Evolutionary conservation across 2,329 filamentous ascomycete species (phyloP).

Genomic region (Alternaria tenuissima): DNA sequence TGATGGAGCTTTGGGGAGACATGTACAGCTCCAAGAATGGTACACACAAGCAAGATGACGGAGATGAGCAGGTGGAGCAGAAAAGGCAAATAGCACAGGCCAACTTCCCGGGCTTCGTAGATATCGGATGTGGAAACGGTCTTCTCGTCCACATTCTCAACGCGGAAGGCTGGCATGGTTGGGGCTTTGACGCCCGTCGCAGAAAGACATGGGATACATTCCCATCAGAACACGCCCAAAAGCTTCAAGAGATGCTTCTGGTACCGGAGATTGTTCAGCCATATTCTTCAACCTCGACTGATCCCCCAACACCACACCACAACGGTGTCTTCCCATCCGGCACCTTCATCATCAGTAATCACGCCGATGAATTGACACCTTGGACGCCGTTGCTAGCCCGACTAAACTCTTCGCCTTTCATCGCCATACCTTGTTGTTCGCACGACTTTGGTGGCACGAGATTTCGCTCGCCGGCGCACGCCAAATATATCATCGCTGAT

Average conservation of each 20-base stretch:
- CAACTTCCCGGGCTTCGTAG: constrained; percentile 86
- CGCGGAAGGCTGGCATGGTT: constrained; percentile 81
- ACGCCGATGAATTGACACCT: constrained; percentile 92
- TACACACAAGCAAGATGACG: constrained; percentile 7
- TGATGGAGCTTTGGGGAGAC: constrained; percentile 88
- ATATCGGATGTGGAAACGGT: constrained; percentile 96
- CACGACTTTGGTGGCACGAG: constrained; percentile 79
- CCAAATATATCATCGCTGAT: constrained; percentile 29
- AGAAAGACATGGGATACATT: constrained; percentile 88
- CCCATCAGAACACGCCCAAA: constrained; percentile 56
- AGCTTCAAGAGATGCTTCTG: constrained; percentile 67
- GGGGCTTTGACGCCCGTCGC: constrained; percentile 88
- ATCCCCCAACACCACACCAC: constrained; percentile 44
- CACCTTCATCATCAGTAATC: constrained; percentile 96
- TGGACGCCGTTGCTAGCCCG: constrained; percentile 93
- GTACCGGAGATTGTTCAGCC: constrained; percentile 61
- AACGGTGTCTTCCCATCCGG: constrained; percentile 73
- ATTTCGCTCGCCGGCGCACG: constrained; percentile 67
- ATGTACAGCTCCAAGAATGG: constrained; percentile 69
- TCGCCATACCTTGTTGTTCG: constrained; percentile 95
- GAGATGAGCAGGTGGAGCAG: constrained; percentile 9
- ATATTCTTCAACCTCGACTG: constrained; percentile 31
- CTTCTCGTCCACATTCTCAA: constrained; percentile 84
- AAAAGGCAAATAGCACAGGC: not conserved
- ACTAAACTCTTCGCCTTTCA: constrained; percentile 78